Conservation (phyloP, 164 flowering plant genomes). For the Vitis rupestris region DNA sequence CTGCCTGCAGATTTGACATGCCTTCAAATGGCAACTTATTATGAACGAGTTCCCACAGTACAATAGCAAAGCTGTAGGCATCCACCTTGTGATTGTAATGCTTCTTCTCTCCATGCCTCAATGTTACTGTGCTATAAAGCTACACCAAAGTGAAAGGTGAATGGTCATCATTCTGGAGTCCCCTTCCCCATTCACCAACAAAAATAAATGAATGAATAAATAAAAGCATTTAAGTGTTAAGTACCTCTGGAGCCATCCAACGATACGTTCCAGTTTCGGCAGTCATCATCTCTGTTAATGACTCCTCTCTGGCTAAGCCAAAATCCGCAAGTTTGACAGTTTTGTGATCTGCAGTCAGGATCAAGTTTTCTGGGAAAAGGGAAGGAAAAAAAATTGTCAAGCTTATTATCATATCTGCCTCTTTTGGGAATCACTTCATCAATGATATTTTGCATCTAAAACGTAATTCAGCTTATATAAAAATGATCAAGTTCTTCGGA, state of each 20-base stretch:
- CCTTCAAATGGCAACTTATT: constrained; percentile 93
- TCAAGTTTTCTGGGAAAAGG: constrained; percentile 64
- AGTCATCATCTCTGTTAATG: constrained; percentile 95
- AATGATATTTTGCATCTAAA: too few relatives aligned
- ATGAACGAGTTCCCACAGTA: constrained; percentile 90
- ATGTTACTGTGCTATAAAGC: constrained; percentile 94
- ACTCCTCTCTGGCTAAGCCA: constrained; percentile 94
- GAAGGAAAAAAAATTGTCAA: not conserved
- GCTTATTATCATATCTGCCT: not conserved
- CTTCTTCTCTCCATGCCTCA: constrained; percentile 95
- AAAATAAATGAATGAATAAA: not conserved
- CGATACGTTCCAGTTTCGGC: constrained; percentile 96
- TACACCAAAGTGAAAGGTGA: constrained; percentile 23
- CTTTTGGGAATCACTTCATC: not conserved
- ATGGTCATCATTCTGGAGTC: not conserved
- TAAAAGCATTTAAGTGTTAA: not conserved
- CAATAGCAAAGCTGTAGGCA: constrained; percentile 92
- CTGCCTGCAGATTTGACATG: constrained; percentile 97
- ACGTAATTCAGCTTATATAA: too few relatives aligned
- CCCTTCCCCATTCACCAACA: not conserved
- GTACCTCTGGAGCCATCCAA: constrained; percentile 99
- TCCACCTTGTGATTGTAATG: constrained; percentile 96
- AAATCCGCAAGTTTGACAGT: constrained; percentile 91
- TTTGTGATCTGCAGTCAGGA: constrained; percentile 79
- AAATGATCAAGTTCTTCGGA: too few relatives aligned